Conservation (phyloP, 1,284 basidiomycete genomes). For the Tylopilus orsonianus region DNA sequence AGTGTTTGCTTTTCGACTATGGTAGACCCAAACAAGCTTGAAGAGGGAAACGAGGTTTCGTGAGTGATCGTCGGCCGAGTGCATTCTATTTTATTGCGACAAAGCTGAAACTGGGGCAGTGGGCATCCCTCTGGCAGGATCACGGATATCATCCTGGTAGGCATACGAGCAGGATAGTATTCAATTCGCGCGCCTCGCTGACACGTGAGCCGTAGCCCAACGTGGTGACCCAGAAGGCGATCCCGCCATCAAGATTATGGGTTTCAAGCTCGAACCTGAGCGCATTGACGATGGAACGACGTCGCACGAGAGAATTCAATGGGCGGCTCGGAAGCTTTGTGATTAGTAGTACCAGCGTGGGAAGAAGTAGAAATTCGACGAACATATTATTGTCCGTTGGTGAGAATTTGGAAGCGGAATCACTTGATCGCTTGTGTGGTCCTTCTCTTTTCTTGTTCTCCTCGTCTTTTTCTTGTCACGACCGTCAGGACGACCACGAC, state of each 20-base stretch:
- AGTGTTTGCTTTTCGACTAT: background rate
- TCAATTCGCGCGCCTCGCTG: background rate
- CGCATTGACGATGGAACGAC: no score
- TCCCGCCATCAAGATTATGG: conserved; percentile 43
- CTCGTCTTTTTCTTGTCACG: conserved; percentile 24
- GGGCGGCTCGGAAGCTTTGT: conserved; percentile 3
- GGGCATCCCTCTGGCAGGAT: conserved; percentile 32
- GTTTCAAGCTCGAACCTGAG: no score
- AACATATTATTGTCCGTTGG: conserved; percentile 9
- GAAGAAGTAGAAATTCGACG: conserved; percentile 21
- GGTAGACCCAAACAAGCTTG: conserved; percentile 13
- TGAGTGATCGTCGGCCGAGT: conserved; percentile 7
- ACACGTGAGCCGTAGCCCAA: conserved; percentile 35
- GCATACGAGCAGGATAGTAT: conserved; percentile 37
- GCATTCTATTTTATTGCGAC: background rate
- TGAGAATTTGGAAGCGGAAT: conserved; percentile 16
- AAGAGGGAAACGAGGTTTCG: conserved; percentile 22
- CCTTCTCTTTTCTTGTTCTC: conserved; percentile 12
- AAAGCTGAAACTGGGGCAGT: conserved; percentile 31
- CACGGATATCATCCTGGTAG: conserved; percentile 37
- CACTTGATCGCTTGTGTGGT: conserved; percentile 7
- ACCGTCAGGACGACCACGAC: conserved; percentile 27
- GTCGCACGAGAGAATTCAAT: conserved; percentile 24
- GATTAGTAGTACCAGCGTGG: conserved; percentile 28
- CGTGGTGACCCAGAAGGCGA: conserved; percentile 38